Conservation (phyloP, 768 basidiomycete genomes). For the Suillus hirtellus region DNA sequence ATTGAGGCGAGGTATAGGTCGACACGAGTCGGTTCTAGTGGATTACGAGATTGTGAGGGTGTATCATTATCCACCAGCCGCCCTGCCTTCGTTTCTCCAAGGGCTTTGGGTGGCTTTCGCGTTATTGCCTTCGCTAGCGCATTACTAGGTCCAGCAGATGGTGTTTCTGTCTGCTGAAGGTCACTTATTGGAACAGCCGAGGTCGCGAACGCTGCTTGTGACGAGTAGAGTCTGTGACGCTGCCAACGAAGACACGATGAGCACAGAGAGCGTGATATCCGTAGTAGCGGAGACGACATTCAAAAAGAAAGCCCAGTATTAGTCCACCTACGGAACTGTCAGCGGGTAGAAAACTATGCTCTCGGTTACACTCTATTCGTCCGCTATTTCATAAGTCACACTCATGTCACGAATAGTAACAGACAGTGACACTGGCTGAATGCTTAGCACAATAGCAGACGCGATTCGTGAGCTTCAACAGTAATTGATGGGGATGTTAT, state of each 20-base stretch:
- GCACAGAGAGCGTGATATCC: constrained; percentile 21
- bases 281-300: constrained; percentile 27
- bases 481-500: too few species aligned
- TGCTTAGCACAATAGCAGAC: too few species aligned
- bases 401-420: too few species aligned
- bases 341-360: neutral
- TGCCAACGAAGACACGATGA: constrained; percentile 19
- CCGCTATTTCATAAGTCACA: too few species aligned
- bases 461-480: too few species aligned
- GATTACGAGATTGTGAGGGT: constrained; percentile 20
- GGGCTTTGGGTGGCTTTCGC: neutral
- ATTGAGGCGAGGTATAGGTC: constrained; percentile 60
- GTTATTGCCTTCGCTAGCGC: neutral
- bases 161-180: neutral
- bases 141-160: constrained; percentile 1
- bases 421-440: too few species aligned
- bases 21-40: constrained; percentile 46
- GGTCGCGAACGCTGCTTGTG: constrained; percentile 25
- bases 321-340: neutral
- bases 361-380: too few species aligned
- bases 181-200: constrained; percentile 7
- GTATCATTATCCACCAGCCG: neutral
- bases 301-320: constrained; percentile 1
- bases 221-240: constrained; percentile 23
- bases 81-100: neutral